Percentiles rank a stretch among this genome's conserved stretches.
These are phyloP conservation scores for Hypoxylon fuscum DNA, from an alignment of 495 filamentous ascomycete species.

Conservation along the genomic window DNA sequence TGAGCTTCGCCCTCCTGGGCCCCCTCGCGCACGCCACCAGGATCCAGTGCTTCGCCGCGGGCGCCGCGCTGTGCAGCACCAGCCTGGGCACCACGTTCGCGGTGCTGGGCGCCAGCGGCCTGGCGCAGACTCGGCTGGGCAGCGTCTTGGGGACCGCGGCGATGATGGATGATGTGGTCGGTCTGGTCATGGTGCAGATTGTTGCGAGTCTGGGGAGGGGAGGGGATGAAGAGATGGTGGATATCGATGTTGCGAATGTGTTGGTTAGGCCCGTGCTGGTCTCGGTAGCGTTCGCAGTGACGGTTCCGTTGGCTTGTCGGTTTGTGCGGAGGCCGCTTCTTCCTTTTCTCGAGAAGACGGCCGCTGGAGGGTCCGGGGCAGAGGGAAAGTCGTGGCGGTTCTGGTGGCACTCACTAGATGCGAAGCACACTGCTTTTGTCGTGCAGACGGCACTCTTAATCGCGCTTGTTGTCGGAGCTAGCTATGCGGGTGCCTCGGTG, in stretches of 20 bases:
- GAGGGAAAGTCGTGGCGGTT: neutral
- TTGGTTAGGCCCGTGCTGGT: conserved; percentile 68
- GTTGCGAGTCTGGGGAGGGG: conserved; percentile 56
- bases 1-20: conserved; percentile 68
- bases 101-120: conserved; percentile 66
- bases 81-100: conserved; percentile 83
- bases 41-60: conserved; percentile 76
- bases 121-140: conserved; percentile 70
- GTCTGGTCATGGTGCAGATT: conserved; percentile 80
- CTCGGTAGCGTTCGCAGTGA: conserved; percentile 63
- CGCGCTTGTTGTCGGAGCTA: conserved; percentile 63
- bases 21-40: conserved; percentile 49
- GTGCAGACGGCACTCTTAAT: conserved; percentile 59
- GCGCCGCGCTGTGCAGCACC: conserved; percentile 79
- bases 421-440: conserved; percentile 50
- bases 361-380: neutral
- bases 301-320: conserved; percentile 55
- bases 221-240: conserved; percentile 15
- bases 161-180: conserved; percentile 85
- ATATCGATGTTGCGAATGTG: conserved; percentile 52
- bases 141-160: conserved; percentile 75
- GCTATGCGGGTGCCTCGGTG: conserved; percentile 72
- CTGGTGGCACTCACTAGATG: conserved; percentile 1
- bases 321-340: conserved; percentile 56
- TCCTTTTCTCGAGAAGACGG: conserved; percentile 6